phyloP scores from a whole-genome alignment of 306 rosid species.

The Rosa lucieae region DNA sequence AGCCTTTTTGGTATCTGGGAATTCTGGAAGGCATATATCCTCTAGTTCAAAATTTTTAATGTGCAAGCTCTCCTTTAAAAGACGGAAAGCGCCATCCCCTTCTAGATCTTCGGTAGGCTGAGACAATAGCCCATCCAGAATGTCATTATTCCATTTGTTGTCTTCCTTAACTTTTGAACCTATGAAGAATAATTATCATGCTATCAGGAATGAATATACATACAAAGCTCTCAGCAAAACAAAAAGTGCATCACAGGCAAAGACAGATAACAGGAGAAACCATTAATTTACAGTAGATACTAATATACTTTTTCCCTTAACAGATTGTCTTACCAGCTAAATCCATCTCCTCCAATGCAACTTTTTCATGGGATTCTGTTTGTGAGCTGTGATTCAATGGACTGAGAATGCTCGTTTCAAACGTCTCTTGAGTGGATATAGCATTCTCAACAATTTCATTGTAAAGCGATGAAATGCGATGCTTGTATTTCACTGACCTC shows the following conservation, averaged over 20 bases:
- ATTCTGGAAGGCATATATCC: slow-evolving; percentile 56
- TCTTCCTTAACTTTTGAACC: slow-evolving; percentile 48
- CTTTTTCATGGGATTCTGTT: slow-evolving; percentile 25
- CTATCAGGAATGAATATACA: slow-evolving; percentile 5
- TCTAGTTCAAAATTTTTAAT: slow-evolving; percentile 61
- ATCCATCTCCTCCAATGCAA: slow-evolving; percentile 33
- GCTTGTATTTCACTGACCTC: slow-evolving; percentile 55
- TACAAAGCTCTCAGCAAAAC: not conserved
- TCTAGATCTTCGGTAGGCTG: slow-evolving; percentile 57
- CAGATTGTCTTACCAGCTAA: slow-evolving; percentile 40
- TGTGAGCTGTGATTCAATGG: slow-evolving; percentile 34
- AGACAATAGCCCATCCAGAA: slow-evolving; percentile 60
- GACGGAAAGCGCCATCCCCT: slow-evolving; percentile 46
- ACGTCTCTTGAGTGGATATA: slow-evolving; percentile 46
- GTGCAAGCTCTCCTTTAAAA: slow-evolving; percentile 67
- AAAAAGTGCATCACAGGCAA: not conserved
- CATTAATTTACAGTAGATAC: not conserved
- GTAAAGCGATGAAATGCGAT: slow-evolving; percentile 43
- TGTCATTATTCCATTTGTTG: slow-evolving; percentile 26
- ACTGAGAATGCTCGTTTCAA: slow-evolving; percentile 36
- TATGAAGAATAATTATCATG: slow-evolving; percentile 25
- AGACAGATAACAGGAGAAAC: not conserved
- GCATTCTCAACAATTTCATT: slow-evolving; percentile 30
- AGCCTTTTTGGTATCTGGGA: slow-evolving; percentile 42
- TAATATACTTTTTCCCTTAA: not conserved